Evolutionary conservation across 2,329 filamentous ascomycete species (phyloP), one percentile per base, ranked within the genome.

Genomic region (Parafenestella ontariensis): DNA sequence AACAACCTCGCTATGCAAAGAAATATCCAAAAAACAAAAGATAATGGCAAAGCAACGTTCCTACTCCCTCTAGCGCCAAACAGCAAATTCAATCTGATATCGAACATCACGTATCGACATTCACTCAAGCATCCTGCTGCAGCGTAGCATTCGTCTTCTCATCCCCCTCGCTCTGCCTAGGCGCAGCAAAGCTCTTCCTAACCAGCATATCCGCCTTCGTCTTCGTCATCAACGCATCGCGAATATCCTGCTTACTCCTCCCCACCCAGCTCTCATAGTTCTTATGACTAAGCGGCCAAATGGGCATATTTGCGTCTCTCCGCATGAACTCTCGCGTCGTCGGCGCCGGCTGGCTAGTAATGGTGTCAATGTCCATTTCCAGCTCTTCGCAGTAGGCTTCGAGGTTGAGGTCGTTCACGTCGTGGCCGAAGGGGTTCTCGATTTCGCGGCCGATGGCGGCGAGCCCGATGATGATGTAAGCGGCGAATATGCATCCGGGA

Each of bases 391-490:
- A 95, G 80, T 87, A 96, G 13, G 82, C 78, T 69, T 94, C 91
- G 5, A 75, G 71, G 11, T 71, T 71, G 13, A 75, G 78, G 73
- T 95, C 91, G 71, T 95, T 95, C 65, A 93, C 90, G 63, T 95
- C 91, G 61, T 87, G 82, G 54, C 91, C 91, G 73, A 95, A 95
- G 15, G 91, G 91, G 71, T 95, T 92, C 76, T 95, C 91, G 61
- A 95, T 89, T 77, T 95, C 91, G 63, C 86, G 85, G 36, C 91
- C 91, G 66, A 95, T 94, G 62, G 85, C 82, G 2, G 86, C 83
- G 42, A 96, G 85, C 34, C 90, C 90, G 60, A 95, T 85, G 73
- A 96, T 94, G 67, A 95, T 95, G 76, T 94, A 95, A 5, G 89
- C 87, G 5, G 88, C 89, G 58, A 76, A 73, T 23, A 94, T 80